Evolutionary conservation across 2,329 filamentous ascomycete genomes (phyloP), one percentile per base, ranked within the genome.

Genomic region (Pseudogymnoascus sp.): DNA sequence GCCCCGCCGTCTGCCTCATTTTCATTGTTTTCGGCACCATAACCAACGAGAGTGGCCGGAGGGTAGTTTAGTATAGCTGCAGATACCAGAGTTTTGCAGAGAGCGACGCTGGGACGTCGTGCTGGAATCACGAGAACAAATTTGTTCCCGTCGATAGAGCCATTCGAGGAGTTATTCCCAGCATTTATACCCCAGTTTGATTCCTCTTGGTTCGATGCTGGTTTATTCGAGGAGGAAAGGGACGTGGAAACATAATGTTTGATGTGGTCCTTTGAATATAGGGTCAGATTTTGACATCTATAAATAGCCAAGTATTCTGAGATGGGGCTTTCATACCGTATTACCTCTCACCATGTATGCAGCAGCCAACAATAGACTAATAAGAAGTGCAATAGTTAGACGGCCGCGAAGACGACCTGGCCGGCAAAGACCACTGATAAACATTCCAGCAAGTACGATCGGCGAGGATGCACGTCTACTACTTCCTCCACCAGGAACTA

Each of bases 11-110:
- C 62, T 7, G 63, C 33, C 23, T 61, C 47, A 6, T 64, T 63
- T 28, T 9, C 26, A 23, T 40, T 60, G 1, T 60, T 61, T 11
- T 47, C 68, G 64, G 70, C 73, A 53, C 68, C 74, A 69, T 80
- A 80, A 57, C 78, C 78, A 65, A 85, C 74, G 31, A 84, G 70
- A 1, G 80, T 83, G 6, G 83, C 81, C 13, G 83, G 79, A 9
- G 84, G 84, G 62, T 85, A 87, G 65, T 82, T 78, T 40, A 85
- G 74, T n/a, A 85, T 76, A 72, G 83, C 82, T 1, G 82, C 79
- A 1, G 83, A 84, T 11, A 84, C 74, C 11, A 85, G 69, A 1
- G 82, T 80, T 67, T 82, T 82, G 75, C 84, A 87, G 42, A 86
- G 77, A n/a, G 79, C 76, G 10, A 40, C 17, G 9, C 65, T 67